Percentiles rank a stretch among this genome's conserved stretches.
These are phyloP conservation scores for Eleusine indica DNA, from an alignment of 176 grass and related monocot species.

Conservation along the genomic window DNA sequence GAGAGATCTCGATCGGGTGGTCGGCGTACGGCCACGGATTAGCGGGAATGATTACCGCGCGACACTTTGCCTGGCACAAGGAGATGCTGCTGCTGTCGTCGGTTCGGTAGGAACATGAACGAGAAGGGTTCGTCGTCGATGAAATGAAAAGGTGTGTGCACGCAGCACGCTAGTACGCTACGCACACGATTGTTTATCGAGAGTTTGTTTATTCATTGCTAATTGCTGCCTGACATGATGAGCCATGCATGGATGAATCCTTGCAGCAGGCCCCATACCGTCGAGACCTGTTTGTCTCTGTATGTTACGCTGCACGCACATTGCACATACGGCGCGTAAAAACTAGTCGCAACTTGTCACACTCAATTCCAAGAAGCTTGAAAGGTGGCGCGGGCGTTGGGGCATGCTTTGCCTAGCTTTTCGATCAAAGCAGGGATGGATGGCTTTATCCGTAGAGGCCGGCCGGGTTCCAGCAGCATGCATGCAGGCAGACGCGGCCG, in stretches of 20 bases:
- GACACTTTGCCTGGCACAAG: conserved; percentile 17
- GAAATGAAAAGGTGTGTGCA: background rate
- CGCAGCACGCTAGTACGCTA: no score
- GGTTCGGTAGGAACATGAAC: background rate
- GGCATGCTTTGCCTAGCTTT: background rate
- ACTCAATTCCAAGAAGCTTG: background rate
- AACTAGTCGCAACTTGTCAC: background rate
- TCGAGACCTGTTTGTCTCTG: background rate
- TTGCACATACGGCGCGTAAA: background rate
- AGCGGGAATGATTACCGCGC: background rate
- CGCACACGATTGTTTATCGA: background rate
- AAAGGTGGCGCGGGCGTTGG: background rate
- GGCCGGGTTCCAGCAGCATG: background rate
- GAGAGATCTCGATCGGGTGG: background rate
- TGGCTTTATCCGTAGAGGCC: conserved; percentile 18
- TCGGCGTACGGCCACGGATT: conserved; percentile 3
- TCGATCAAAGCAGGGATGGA: background rate
- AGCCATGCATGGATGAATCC: background rate
- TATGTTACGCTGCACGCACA: background rate
- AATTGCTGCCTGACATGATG: background rate
- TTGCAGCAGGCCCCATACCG: background rate
- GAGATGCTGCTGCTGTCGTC: background rate
- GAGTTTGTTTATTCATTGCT: background rate
- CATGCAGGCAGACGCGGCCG: background rate
- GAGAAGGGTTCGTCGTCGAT: background rate